Base-by-base conservation (phyloP, 2,329 filamentous ascomycete genomes). In the Ophiocordyceps unilateralis region DNA sequence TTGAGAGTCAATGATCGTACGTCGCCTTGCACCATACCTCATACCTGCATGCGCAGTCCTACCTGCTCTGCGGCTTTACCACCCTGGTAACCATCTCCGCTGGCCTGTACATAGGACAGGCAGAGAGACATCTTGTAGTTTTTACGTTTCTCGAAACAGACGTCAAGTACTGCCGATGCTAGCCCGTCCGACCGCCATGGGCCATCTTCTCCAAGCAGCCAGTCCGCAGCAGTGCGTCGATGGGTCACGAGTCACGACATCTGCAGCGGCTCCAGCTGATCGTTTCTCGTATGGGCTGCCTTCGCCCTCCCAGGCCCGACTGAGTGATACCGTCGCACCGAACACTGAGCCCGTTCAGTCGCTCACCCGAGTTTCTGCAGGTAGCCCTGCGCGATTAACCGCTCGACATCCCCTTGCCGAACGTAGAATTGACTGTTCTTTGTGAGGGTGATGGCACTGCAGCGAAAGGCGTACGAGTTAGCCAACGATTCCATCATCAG, bases 361-460 rank as follows among this genome's bases (percentile, higher is more conserved):
- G 41, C 34, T 39, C 32, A 44, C 22, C 78, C 78, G 51, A 98
- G 70, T 54, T 87, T 87, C 61, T 95, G 88, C 49, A 98, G 67
- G 64, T 95, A 98, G 19, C 91, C 91, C 58, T 96, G 89, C 15
- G 86, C 76, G 55, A 98, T 95, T 52, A 98, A 62, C 41, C 88
- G 76, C 63, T 98, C 91, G 7, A 98, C 91, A 63, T 98, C 91
- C 21, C 86, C 89, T 56, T 95, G 86, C 40, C 89, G 77, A 34
- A 98, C 91, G 56, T 93, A 96, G 57, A 98, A 93, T 58, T 98
- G 91, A 55, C 88, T 95, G 62, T 98, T 96, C 63, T 93, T 96
- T 32, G 87, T 94, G 66, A 98, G 72, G 46, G 83, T 96, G 54
- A 98, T 95, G 12, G 88, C 84, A 15, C 87, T 94, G 52, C 50